phyloP scores from a whole-genome alignment of 441 rosid species.

The Erodium moschatum region DNA sequence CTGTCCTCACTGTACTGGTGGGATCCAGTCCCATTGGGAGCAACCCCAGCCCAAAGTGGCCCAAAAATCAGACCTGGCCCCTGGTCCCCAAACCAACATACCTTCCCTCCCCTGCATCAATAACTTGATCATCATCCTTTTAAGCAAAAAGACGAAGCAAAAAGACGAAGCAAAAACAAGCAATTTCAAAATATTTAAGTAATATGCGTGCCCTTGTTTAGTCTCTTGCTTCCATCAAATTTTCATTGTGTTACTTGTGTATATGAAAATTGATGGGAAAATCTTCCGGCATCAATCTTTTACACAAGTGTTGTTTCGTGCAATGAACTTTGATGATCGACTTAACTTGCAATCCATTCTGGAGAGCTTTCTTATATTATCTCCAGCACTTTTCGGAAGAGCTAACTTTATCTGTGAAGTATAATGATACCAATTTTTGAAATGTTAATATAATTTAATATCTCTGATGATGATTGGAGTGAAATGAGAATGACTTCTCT shows the following conservation, averaged over 20 bases:
- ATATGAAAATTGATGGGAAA: not conserved
- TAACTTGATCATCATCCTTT: not conserved
- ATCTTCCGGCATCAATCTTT: not conserved
- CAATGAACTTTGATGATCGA: not conserved
- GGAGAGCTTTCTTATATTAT: not conserved
- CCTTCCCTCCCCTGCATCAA: not conserved
- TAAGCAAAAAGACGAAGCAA: too few relatives aligned
- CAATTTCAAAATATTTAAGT: not conserved
- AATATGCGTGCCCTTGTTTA: not conserved
- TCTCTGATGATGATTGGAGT: too few relatives aligned
- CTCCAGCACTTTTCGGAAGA: too few relatives aligned
- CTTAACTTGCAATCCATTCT: not conserved
- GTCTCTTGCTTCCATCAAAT: not conserved
- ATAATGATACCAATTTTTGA: too few relatives aligned
- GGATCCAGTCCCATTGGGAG: not conserved
- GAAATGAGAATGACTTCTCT: too few relatives aligned
- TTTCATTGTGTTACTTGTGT: not conserved
- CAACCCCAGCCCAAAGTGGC: not conserved
- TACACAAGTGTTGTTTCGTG: not conserved
- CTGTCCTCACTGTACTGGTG: not conserved
- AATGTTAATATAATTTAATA: too few relatives aligned
- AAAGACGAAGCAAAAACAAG: too few relatives aligned
- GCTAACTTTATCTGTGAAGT: too few relatives aligned
- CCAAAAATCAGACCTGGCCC: not conserved
- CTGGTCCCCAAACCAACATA: not conserved